These are phyloP conservation scores for Exophiala oligosperma DNA, from an alignment of 2,329 filamentous ascomycete genomes.

Conservation along the genomic window DNA sequence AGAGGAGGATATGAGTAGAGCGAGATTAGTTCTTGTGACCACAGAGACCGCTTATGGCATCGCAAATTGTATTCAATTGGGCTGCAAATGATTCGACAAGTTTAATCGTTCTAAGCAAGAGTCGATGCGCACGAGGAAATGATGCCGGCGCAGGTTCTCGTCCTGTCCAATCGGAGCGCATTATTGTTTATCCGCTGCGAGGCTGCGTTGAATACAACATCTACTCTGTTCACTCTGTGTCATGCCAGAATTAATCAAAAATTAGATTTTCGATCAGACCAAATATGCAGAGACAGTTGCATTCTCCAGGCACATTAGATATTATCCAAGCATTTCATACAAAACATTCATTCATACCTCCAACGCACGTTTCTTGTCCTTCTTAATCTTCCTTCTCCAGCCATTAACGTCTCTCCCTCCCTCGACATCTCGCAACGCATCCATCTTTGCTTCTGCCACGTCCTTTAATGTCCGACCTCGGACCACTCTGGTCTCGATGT, in stretches of 20 bases:
- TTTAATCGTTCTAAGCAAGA: too few species aligned
- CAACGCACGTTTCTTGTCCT: conserved; percentile 18
- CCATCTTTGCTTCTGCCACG: conserved; percentile 93
- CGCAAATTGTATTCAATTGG: too few species aligned
- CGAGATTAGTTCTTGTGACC: background rate
- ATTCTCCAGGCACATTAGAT: too few species aligned
- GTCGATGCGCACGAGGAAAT: too few species aligned
- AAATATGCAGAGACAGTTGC: too few species aligned
- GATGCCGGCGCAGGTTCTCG: background rate
- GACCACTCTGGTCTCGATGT: conserved; percentile 85
- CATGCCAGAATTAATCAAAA: too few species aligned
- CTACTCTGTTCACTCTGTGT: too few species aligned
- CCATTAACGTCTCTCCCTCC: conserved; percentile 88
- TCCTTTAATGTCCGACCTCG: conserved; percentile 76
- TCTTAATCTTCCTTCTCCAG: conserved; percentile 59
- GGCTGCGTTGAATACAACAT: too few species aligned
- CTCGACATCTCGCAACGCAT: conserved; percentile 87
- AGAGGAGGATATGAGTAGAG: background rate
- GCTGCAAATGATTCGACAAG: too few species aligned
- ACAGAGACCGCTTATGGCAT: too few species aligned
- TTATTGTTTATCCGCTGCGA: background rate
- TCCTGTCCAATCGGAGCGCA: background rate
- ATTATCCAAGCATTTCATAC: too few species aligned
- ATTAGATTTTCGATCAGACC: too few species aligned
- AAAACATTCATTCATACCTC: conserved; percentile 2